Base-by-base conservation (phyloP, 2,329 filamentous ascomycete species). In the Trichoderma sp. region DNA sequence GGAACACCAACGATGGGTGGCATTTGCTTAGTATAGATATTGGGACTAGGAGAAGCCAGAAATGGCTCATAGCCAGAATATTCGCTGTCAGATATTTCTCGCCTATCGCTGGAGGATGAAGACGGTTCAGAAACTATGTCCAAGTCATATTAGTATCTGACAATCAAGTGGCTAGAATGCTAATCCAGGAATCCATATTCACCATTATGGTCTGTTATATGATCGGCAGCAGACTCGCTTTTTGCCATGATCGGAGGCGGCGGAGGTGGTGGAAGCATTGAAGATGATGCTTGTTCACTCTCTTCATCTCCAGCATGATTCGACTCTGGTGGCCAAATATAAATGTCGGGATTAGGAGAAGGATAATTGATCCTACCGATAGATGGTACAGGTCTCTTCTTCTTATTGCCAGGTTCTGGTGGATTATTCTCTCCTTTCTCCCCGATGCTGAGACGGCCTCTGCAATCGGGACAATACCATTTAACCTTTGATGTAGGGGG, bases 281-380 rank as follows among this genome's bases (percentile, higher is more conserved):
- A 2, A 3, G 9, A 13, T 5, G 0, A 0, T n/a, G 19, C 9
- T 4, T 4, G 4, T 45, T 22, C 19, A 2, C n/a, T 9, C 4
- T 22, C n/a, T 0, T 22, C n/a, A n/a, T 45, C 1, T 1, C 42
- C 42, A 45, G 19, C 1, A 48, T 6, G 9, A 22, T 48, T 13
- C 42, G 42, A 7, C 0, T 48, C n/a, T 5, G 42, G 5, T 48
- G 48, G 48, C 22, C 52, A 54, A 13, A 54, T 54, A 1, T 34
- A 54, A 54, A 54, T 54, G 29, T 54, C 27, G 12, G 52, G 52
- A 22, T 54, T 54, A 13, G 52, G 29, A 13, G n/a, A 19, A 22
- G 1, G 9, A 29, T 34, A 54, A 12, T 19, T 19, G 29, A 54
- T 54, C 17, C 52, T 34, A 8, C 52, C 52, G 15, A 34, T 13